phyloP scores from a whole-genome alignment of 345 rosid species.

The Carallia brachiata region DNA sequence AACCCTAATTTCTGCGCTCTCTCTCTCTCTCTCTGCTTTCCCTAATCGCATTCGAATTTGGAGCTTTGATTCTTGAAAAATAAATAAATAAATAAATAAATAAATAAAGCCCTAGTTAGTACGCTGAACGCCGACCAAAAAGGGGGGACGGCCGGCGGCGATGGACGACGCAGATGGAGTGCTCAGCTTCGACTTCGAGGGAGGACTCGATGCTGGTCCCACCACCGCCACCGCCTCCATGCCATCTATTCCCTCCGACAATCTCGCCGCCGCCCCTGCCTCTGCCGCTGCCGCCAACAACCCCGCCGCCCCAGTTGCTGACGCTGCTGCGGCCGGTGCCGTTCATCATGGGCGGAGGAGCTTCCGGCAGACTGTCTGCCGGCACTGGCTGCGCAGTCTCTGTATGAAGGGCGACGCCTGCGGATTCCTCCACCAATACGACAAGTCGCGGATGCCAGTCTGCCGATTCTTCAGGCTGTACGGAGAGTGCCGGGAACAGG shows the following conservation, averaged over 20 bases:
- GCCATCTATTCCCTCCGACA: conserved; percentile 50
- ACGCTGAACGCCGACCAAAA: too few relatives aligned
- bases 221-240: conserved; percentile 51
- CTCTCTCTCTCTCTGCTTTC: too few relatives aligned
- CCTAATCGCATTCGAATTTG: too few relatives aligned
- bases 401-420: conserved; percentile 99
- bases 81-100: too few relatives aligned
- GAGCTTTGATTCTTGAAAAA: too few relatives aligned
- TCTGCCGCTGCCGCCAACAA: conserved; percentile 8
- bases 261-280: conserved; percentile 5
- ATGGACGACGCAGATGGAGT: conserved; percentile 53
- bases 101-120: too few relatives aligned
- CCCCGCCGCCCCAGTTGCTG: conserved; percentile 20
- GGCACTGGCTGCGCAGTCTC: conserved; percentile 97
- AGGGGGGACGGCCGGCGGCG: background rate
- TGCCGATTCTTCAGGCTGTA: conserved; percentile 81
- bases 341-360: conserved; percentile 61
- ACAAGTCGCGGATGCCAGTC: conserved; percentile 96
- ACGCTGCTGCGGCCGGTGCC: conserved; percentile 13
- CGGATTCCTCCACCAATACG: conserved; percentile 96
- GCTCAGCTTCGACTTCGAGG: conserved; percentile 97
- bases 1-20: too few relatives aligned
- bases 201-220: conserved; percentile 78
- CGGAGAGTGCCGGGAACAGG: conserved; percentile 98
- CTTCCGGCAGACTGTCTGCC: conserved; percentile 96